Evolutionary conservation across 2,329 filamentous ascomycete genomes (phyloP).

Genomic region (Alternaria gansuensis): DNA sequence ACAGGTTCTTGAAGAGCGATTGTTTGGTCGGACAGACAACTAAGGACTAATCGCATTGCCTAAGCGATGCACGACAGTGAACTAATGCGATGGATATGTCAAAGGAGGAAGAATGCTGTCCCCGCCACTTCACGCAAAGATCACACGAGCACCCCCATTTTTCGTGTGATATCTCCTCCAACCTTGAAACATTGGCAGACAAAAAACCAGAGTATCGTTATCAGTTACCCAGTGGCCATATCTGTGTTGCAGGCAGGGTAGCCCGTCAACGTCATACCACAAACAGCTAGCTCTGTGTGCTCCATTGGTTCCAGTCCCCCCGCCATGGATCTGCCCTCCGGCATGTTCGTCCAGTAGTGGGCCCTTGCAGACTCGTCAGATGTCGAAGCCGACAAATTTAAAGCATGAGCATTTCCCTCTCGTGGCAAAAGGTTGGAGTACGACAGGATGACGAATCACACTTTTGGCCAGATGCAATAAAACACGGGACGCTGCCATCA

Average conservation of each 20-base stretch:
- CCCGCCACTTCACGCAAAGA: conserved; percentile 1
- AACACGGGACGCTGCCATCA: conserved; percentile 15
- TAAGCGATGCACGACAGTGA: conserved; percentile 12
- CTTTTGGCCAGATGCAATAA: conserved; percentile 27
- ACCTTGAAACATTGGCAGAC: conserved; percentile 35
- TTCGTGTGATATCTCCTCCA: conserved; percentile 23
- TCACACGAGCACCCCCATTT: conserved; percentile 24
- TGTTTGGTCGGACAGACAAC: conserved; percentile 12
- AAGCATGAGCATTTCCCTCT: conserved; percentile 22
- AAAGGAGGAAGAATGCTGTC: background rate
- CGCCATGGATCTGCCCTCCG: conserved; percentile 25
- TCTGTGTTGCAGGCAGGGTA: conserved; percentile 27
- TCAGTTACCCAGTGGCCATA: conserved; percentile 26
- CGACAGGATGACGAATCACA: conserved; percentile 33
- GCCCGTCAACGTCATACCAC: conserved; percentile 32
- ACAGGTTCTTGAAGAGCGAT: background rate
- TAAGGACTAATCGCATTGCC: conserved; percentile 17
- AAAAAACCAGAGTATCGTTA: conserved; percentile 33
- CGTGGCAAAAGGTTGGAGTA: conserved; percentile 18
- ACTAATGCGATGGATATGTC: conserved; percentile 6
- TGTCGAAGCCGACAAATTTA: conserved; percentile 34
- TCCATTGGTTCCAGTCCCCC: conserved; percentile 41
- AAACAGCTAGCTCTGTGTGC: conserved; percentile 28
- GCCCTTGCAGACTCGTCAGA: conserved; percentile 22
- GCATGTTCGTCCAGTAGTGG: conserved; percentile 12